Evolutionary conservation across 202 grass and related monocot genomes (phyloP), one percentile per base, ranked within the genome.

Genomic region (Tripidium arundinaceum): DNA sequence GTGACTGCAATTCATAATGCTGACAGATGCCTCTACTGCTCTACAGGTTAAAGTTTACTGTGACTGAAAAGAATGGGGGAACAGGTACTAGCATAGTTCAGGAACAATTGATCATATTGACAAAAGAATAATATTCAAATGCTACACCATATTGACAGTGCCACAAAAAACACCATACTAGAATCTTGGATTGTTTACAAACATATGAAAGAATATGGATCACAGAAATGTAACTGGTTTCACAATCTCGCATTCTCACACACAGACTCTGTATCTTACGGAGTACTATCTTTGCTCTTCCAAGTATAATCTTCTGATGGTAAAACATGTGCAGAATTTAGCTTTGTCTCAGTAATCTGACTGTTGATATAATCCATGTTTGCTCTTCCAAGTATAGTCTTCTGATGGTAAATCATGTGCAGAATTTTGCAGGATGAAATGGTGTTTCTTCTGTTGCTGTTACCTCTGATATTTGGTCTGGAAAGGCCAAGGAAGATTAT

Each of bases 151-250:
- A n/a, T n/a, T n/a, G n/a, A n/a, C n/a, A n/a, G n/a, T n/a, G n/a
- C n/a, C n/a, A n/a, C n/a, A 75, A 63, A 65, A 47, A 54, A 43
- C 0, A 70, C 28, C 82, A 76, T 65, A 39, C 22, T 49, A 83
- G 68, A 68, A 47, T 77, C n/a, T n/a, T n/a, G 68, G 65, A 76
- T 66, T 81, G 82, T 85, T 89, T 85, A 81, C 87, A 85, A 85
- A 85, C 72, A 81, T 8, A 85, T 52, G 46, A 78, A 89, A 81
- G 82, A 85, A 89, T 88, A 37, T 37, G 24, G n/a, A 41, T 29
- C 31, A 68, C 61, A 80, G 70, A 42, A 80, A 75, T 77, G 18
- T 41, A 46, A 76, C 54, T 62, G 21, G 21, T 70, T 54, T 74
- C 54, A 47, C 62, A 78, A 33, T 62, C 83, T 71, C 66, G 61